These are phyloP conservation scores for Mycena vulgaris DNA, from an alignment of 768 basidiomycete species.

Conservation along the genomic window DNA sequence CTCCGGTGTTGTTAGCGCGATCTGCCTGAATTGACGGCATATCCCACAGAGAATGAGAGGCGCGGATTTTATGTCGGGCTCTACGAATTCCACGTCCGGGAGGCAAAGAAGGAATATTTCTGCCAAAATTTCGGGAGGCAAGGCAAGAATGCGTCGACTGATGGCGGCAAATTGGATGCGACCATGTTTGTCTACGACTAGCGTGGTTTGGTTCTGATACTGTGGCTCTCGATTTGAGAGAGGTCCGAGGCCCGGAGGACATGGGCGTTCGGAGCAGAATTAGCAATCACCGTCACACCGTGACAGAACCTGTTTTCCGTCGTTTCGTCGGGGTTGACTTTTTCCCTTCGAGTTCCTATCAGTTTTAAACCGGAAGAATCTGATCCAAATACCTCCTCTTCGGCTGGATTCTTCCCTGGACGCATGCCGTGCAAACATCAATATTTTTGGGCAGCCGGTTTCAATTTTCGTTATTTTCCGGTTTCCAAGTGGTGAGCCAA, in stretches of 20 bases:
- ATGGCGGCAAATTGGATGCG: neutral
- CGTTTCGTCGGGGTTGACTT: too few relatives aligned
- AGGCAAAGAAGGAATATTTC: conserved; percentile 36
- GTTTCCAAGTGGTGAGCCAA: too few relatives aligned
- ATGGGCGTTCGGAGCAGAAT: too few relatives aligned
- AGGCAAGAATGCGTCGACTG: neutral
- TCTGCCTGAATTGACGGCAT: conserved; percentile 30
- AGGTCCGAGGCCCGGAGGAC: neutral
- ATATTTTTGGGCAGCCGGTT: too few relatives aligned
- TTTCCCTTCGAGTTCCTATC: too few relatives aligned
- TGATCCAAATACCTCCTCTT: too few relatives aligned
- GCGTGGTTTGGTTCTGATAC: conserved; percentile 4
- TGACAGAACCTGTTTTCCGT: too few relatives aligned
- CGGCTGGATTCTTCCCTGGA: too few relatives aligned
- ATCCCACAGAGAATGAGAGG: conserved; percentile 37
- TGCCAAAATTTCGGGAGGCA: neutral
- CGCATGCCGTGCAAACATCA: too few relatives aligned
- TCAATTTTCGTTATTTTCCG: too few relatives aligned
- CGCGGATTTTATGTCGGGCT: conserved; percentile 15
- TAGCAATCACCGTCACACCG: too few relatives aligned
- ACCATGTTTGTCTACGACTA: neutral
- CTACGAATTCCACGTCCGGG: conserved; percentile 25
- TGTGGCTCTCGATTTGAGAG: conserved; percentile 4
- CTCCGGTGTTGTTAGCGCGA: conserved; percentile 26
- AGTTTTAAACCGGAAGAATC: too few relatives aligned